Base-by-base conservation (phyloP, 345 rosid genomes). In the Carallia pectinifolia region DNA sequence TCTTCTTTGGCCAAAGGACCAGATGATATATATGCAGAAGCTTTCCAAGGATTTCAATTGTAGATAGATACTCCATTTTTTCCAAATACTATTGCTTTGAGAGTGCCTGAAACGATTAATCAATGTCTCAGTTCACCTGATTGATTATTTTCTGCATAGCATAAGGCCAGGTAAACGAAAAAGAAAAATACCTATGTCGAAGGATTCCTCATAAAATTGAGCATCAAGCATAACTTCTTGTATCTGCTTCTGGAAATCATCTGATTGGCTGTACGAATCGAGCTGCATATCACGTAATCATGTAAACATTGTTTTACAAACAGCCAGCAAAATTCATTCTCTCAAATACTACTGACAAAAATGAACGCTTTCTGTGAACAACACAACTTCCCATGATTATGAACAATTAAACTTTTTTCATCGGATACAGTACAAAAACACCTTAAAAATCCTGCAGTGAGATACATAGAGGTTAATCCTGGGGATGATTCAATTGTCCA, bases 1-100 rank as follows among this genome's bases (percentile, higher is more conserved):
- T 87, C 88, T 76, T 91, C 98, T 81, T 78, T 89, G 9, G 87
- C 89, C 90, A 88, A 68, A 58, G 84, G 80, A 77, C 86, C 65
- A 27, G 90, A 83, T 59, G 94, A 86, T 67, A 87, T 73, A 66
- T 74, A 67, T 38, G 85, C 84, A 66, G 86, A 70, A 65, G 91
- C 82, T 76, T 89, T 79, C 89, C 88, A 66, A 91, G 92, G 77
- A 61, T 67, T 76, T 85, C 88, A 75, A 89, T 85, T 56, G 84
- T 85, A 58, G 89, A 74, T 64, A 85, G 75, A 56, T 82, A 75
- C 55, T 84, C 86, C 17, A 80, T 72, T 78, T 79, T 88, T 78
- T 89, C 92, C 53, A 67, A 58, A 53, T 88, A 87, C 44, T 82
- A 80, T 50, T 87, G 86, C 71, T 83, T 86, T 33, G 79, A 62